Percentiles rank a stretch among this genome's conserved stretches.
These are phyloP conservation scores for Mycena rosella DNA, from an alignment of 768 basidiomycete genomes.

Conservation along the genomic window DNA sequence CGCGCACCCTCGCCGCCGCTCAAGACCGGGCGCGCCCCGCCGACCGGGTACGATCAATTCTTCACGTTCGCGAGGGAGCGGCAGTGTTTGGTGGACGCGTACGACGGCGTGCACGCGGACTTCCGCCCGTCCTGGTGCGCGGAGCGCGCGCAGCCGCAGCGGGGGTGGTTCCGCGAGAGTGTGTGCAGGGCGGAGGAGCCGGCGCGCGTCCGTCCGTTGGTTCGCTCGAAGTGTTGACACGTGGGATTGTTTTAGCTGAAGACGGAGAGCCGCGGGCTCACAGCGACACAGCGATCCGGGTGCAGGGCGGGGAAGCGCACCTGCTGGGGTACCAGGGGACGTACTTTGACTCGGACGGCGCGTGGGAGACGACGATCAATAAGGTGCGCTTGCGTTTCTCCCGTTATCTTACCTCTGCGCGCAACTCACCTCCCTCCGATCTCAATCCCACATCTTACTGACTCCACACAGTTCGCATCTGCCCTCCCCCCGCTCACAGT, in stretches of 20 bases:
- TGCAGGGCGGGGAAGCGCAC: constrained; percentile 15
- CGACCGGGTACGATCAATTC: too few relatives aligned
- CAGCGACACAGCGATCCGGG: constrained; percentile 19
- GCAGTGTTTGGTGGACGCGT: constrained; percentile 19
- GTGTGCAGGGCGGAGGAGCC: too few relatives aligned
- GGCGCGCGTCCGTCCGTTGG: too few relatives aligned
- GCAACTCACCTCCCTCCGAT: neutral
- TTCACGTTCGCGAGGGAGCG: constrained; percentile 14
- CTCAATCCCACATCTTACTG: too few relatives aligned
- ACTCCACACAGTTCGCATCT: constrained; percentile 21
- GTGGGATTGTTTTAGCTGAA: too few relatives aligned
- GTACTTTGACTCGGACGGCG: constrained; percentile 34
- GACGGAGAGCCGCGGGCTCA: neutral
- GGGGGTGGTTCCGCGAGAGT: too few relatives aligned
- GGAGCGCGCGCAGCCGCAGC: neutral
- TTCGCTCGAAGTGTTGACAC: constrained; percentile 15
- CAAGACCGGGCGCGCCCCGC: constrained; percentile 16
- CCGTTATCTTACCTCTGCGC: too few relatives aligned
- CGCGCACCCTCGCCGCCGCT: constrained; percentile 13
- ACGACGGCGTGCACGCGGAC: constrained; percentile 12
- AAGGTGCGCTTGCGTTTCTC: constrained; percentile 14
- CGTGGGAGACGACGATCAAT: constrained; percentile 28
- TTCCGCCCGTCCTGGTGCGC: constrained; percentile 31
- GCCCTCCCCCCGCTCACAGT: constrained; percentile 29
- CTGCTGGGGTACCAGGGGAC: constrained; percentile 9